A percentile compares a stretch with the other conserved stretches of the same genome.
Conservation (phyloP, 495 filamentous ascomycete species). For the Penicillium riverlandense region DNA sequence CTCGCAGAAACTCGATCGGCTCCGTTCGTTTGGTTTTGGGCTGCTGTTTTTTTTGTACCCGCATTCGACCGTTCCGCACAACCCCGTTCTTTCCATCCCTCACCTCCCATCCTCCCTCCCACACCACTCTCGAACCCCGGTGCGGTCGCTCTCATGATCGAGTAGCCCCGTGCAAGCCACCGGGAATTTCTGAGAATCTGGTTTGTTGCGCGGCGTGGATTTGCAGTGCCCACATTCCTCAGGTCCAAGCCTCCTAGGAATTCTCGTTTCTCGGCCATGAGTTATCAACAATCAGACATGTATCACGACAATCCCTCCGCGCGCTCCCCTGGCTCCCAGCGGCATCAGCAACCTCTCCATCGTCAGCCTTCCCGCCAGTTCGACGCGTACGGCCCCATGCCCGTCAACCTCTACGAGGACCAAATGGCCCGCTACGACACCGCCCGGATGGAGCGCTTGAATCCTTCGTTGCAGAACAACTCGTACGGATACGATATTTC, state of each 20-base stretch:
- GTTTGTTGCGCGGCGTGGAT: slow-evolving; percentile 38
- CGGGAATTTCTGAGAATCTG: slow-evolving; percentile 19
- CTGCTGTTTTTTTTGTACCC: slow-evolving; percentile 4
- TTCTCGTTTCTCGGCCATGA: slow-evolving; percentile 34
- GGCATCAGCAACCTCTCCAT: slow-evolving; percentile 58
- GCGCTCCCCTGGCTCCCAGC: slow-evolving; percentile 55
- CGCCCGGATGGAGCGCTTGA: slow-evolving; percentile 53
- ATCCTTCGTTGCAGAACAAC: slow-evolving; percentile 43
- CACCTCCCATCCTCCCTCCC: background rate
- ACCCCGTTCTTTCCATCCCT: slow-evolving; percentile 1
- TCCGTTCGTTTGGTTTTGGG: background rate
- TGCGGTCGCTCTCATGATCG: slow-evolving; percentile 30
- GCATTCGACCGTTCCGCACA: slow-evolving; percentile 7
- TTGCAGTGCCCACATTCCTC: slow-evolving; percentile 34
- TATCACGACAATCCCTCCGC: slow-evolving; percentile 50
- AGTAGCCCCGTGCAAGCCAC: slow-evolving; percentile 17
- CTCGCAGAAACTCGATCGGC: too few species aligned
- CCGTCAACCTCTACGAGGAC: slow-evolving; percentile 59
- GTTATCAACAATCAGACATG: slow-evolving; percentile 56
- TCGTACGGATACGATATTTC: slow-evolving; percentile 54
- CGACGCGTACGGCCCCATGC: slow-evolving; percentile 56
- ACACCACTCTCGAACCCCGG: slow-evolving; percentile 5
- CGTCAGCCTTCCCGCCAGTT: slow-evolving; percentile 63
- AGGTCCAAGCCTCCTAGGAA: slow-evolving; percentile 20
- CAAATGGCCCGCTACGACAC: slow-evolving; percentile 53